phyloP scores from a whole-genome alignment of 306 rosid species.

The Macrotyloma uniflorum region DNA sequence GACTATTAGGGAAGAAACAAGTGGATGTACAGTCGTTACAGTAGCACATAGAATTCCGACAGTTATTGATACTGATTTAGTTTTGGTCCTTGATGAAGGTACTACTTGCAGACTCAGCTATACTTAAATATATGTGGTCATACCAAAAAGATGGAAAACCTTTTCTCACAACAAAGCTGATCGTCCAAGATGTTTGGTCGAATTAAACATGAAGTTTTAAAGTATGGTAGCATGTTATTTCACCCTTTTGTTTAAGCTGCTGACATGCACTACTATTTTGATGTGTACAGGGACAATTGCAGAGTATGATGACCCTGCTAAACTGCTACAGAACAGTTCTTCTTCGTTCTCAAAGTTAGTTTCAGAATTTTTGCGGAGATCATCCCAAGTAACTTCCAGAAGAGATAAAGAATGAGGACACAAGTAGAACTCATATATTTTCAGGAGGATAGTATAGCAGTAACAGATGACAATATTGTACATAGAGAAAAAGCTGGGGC shows the following conservation, averaged over 20 bases:
- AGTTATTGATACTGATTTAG: constrained; percentile 78
- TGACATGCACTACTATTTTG: constrained; percentile 22
- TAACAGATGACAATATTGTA: not conserved
- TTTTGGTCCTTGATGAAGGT: constrained; percentile 87
- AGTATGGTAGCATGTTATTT: not conserved
- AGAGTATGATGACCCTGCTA: constrained; percentile 72
- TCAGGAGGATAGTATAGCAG: constrained; percentile 8
- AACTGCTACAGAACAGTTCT: constrained; percentile 60
- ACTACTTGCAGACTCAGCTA: constrained; percentile 38
- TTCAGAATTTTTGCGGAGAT: constrained; percentile 70
- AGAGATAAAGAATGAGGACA: constrained; percentile 3
- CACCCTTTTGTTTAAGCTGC: not conserved
- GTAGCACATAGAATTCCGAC: constrained; percentile 92
- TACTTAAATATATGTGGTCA: not conserved
- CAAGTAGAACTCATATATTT: not conserved
- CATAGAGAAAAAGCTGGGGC: not conserved
- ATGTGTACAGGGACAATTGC: constrained; percentile 61
- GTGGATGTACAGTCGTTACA: constrained; percentile 77
- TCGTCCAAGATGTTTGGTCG: not conserved
- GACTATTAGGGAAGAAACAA: constrained; percentile 76
- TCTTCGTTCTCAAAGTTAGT: constrained; percentile 87
- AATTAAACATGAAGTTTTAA: not conserved
- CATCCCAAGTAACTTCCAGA: constrained; percentile 46
- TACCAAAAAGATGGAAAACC: not conserved
- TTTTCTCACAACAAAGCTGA: not conserved